Evolutionary conservation across 805 yeast genomes (phyloP).

Genomic region (Metschnikowia cubensis): DNA sequence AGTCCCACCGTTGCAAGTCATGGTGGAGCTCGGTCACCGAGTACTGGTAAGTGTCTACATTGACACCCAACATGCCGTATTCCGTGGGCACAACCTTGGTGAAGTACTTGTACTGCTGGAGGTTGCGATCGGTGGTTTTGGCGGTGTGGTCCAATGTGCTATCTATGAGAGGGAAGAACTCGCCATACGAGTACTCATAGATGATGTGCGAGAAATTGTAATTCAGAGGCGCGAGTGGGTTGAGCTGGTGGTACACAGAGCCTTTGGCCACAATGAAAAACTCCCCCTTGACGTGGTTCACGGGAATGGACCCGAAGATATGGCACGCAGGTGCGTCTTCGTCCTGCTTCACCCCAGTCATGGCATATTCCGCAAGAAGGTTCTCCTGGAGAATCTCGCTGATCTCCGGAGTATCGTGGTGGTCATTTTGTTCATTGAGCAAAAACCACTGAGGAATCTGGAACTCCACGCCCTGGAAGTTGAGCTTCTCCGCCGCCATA

Average conservation of each 20-base stretch:
- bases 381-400: slow-evolving; percentile 66
- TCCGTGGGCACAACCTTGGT: slow-evolving; percentile 81
- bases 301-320: slow-evolving; percentile 76
- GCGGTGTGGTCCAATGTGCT: slow-evolving; percentile 86
- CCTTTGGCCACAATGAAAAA: slow-evolving; percentile 82
- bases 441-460: slow-evolving; percentile 48
- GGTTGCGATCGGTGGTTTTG: slow-evolving; percentile 46
- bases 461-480: slow-evolving; percentile 62
- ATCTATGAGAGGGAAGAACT: slow-evolving; percentile 76
- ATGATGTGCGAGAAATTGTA: slow-evolving; percentile 82
- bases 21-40: slow-evolving; percentile 56
- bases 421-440: slow-evolving; percentile 43
- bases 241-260: slow-evolving; percentile 51
- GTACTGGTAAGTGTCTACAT: slow-evolving; percentile 80
- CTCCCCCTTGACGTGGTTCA: slow-evolving; percentile 81
- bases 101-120: slow-evolving; percentile 59
- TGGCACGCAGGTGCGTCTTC: slow-evolving; percentile 79
- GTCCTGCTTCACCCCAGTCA: slow-evolving; percentile 38
- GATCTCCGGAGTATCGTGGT: slow-evolving; percentile 56
- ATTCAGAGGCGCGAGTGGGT: slow-evolving; percentile 44
- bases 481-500: slow-evolving; percentile 71
- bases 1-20: slow-evolving; percentile 10
- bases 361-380: slow-evolving; percentile 58
- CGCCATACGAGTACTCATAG: slow-evolving; percentile 86
- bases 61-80: slow-evolving; percentile 66